These are phyloP conservation scores for Phytophthora pini DNA, from an alignment of 352 stramenopile species.

Conservation along the genomic window DNA sequence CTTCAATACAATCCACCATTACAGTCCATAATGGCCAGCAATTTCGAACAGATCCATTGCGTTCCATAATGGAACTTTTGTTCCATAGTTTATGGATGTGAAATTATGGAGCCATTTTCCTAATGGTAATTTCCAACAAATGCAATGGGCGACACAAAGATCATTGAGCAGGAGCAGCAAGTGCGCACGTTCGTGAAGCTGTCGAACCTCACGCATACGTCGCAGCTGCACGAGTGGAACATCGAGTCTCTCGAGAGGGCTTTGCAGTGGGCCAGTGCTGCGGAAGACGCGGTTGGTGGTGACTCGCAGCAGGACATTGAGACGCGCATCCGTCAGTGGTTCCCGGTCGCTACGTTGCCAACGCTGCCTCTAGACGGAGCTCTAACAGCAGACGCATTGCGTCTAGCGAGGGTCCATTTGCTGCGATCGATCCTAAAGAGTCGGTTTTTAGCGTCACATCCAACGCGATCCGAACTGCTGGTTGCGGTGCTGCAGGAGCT, in stretches of 20 bases:
- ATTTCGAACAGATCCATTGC: no score
- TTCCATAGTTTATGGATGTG: no score
- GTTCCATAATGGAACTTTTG: no score
- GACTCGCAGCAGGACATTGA: constrained; percentile 27
- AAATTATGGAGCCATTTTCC: neutral
- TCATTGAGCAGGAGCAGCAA: constrained; percentile 30
- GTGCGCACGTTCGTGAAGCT: constrained; percentile 53
- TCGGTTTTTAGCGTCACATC: constrained; percentile 52
- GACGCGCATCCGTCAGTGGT: constrained; percentile 35
- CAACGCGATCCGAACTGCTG: constrained; percentile 51
- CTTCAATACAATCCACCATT: constrained; percentile 1
- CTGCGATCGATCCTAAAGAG: constrained; percentile 58
- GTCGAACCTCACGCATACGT: constrained; percentile 56
- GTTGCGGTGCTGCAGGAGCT: constrained; percentile 39
- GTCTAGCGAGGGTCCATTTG: constrained; percentile 41
- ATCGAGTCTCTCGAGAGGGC: constrained; percentile 49
- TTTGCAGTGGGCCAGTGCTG: constrained; percentile 46
- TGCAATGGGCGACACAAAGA: constrained; percentile 7
- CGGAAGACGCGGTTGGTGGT: constrained; percentile 35
- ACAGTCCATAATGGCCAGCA: neutral
- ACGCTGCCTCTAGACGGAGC: constrained; percentile 34
- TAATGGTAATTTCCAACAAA: neutral
- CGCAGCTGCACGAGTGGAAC: constrained; percentile 60
- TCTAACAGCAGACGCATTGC: constrained; percentile 18
- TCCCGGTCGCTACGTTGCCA: constrained; percentile 47